Evolutionary conservation across 2,329 filamentous ascomycete species (phyloP), one percentile per base, ranked within the genome.

Genomic region (Botrytis hyacinthi): DNA sequence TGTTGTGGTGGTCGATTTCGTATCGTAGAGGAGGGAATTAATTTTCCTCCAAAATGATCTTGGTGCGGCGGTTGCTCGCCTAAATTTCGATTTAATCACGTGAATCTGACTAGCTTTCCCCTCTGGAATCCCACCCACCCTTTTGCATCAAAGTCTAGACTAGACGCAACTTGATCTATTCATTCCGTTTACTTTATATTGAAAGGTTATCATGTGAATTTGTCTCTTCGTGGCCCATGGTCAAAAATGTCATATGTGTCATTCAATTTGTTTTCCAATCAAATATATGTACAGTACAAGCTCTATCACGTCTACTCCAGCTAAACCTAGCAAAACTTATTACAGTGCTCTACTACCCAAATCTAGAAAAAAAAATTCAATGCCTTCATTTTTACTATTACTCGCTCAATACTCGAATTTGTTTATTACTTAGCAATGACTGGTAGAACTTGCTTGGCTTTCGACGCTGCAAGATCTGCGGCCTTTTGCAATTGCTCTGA

Each of bases 401-500:
- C 48, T 6, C 66, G 48, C 48, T 57, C 66, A 8, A 57, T 32
- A 57, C 42, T 42, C 37, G 20, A 57, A 57, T 9, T 57, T 42
- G 10, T 10, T 32, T 57, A 10, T 69, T 79, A 81, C 72, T 79
- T 81, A 22, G 74, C 76, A 42, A 80, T 66, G 32, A 81, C 59
- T 37, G 80, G 79, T 35, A 80, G 65, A 51, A 76, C 73, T 44
- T 76, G 70, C 66, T 80, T 92, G 10, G 88, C 87, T 79, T 89
- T 90, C 42, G 87, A 84, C 7, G 91, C 88, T 16, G 91, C 90
- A 70, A 90, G 79, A 69, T 89, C 86, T 20, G 90, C 90, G 26
- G 90, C 85, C 73, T 91, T 92, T 76, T 89, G 87, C 61, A 97
- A 84, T 81, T 92, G 91, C 77, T 92, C 87, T 62, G 90, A 87